Evolutionary conservation across 2,329 filamentous ascomycete genomes (phyloP).

Genomic region (Cladophialophora yegresii): DNA sequence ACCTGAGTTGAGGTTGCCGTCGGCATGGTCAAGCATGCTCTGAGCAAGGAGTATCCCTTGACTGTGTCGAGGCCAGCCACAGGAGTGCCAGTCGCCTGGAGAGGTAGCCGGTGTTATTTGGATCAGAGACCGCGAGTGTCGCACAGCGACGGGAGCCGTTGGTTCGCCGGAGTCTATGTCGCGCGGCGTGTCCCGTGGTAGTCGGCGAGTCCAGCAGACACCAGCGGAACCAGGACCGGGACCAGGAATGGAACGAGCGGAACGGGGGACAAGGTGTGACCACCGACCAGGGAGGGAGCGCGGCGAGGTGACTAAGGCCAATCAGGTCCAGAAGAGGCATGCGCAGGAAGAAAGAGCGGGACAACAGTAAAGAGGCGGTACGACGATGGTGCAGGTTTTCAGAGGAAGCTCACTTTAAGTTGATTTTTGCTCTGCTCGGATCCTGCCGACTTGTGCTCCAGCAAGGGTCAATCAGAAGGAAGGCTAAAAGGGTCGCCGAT

Average conservation of each 20-base stretch:
- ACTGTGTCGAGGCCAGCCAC: conserved; percentile 24
- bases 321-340: conserved; percentile 16
- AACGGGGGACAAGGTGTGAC: conserved; percentile 25
- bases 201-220: conserved; percentile 15
- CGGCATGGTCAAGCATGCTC: conserved; percentile 29
- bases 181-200: conserved; percentile 6
- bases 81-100: conserved; percentile 18
- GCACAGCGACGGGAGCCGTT: conserved; percentile 21
- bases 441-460: background rate
- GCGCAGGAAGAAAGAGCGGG: conserved; percentile 15
- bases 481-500: conserved; percentile 5
- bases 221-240: conserved; percentile 9
- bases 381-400: conserved; percentile 19
- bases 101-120: conserved; percentile 21
- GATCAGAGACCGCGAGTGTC: conserved; percentile 20
- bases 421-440: conserved; percentile 5
- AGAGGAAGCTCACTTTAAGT: conserved; percentile 7
- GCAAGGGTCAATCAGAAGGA: background rate
- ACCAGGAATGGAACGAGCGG: conserved; percentile 25
- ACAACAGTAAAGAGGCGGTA: conserved; percentile 20
- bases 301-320: conserved; percentile 20
- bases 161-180: conserved; percentile 14
- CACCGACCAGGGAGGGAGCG: conserved; percentile 20
- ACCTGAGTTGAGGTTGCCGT: conserved; percentile 26
- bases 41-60: conserved; percentile 24